Percentiles rank a stretch among this genome's conserved stretches.
These are phyloP conservation scores for Cercospora sojina DNA, from an alignment of 2,329 filamentous ascomycete species.

Conservation along the genomic window DNA sequence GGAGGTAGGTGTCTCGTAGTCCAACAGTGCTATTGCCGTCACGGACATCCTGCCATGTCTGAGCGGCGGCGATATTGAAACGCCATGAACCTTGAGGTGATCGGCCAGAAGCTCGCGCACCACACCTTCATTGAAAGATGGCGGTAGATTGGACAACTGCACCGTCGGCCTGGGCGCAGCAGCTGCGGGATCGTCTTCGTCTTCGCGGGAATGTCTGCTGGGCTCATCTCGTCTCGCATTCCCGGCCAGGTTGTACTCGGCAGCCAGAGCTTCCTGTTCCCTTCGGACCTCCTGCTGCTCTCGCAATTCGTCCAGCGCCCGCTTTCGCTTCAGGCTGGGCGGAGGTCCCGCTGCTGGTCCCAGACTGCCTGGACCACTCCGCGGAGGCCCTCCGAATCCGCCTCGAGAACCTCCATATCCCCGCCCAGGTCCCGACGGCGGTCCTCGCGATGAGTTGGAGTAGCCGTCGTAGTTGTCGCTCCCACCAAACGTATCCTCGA, in stretches of 20 bases:
- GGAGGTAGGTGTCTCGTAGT: slow-evolving; percentile 74
- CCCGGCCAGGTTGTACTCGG: slow-evolving; percentile 14
- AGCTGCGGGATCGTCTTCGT: slow-evolving; percentile 46
- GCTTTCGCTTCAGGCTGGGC: slow-evolving; percentile 37
- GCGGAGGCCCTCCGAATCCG: slow-evolving; percentile 36
- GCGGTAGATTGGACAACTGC: slow-evolving; percentile 55
- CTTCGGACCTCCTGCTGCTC: slow-evolving; percentile 33
- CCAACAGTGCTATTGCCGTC: slow-evolving; percentile 76
- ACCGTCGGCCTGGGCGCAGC: slow-evolving; percentile 52
- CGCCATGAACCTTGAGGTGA: slow-evolving; percentile 31
- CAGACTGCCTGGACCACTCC: slow-evolving; percentile 53
- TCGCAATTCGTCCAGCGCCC: slow-evolving; percentile 36
- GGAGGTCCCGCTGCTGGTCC: slow-evolving; percentile 43
- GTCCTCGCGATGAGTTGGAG: slow-evolving; percentile 23
- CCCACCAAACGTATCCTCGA: slow-evolving; percentile 70
- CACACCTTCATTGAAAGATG: slow-evolving; percentile 56
- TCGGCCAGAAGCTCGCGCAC: slow-evolving; percentile 53
- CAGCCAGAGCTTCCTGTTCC: slow-evolving; percentile 29
- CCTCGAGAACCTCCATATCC: slow-evolving; percentile 35
- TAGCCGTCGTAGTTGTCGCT: slow-evolving; percentile 44
- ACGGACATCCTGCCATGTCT: slow-evolving; percentile 59
- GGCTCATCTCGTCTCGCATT: slow-evolving; percentile 33
- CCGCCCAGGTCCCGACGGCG: slow-evolving; percentile 17
- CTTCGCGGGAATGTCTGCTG: slow-evolving; percentile 7
- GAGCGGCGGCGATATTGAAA: slow-evolving; percentile 27